These are phyloP conservation scores for Phellopilus nigrolimitatus DNA, from an alignment of 1,284 basidiomycete species.

Conservation along the genomic window DNA sequence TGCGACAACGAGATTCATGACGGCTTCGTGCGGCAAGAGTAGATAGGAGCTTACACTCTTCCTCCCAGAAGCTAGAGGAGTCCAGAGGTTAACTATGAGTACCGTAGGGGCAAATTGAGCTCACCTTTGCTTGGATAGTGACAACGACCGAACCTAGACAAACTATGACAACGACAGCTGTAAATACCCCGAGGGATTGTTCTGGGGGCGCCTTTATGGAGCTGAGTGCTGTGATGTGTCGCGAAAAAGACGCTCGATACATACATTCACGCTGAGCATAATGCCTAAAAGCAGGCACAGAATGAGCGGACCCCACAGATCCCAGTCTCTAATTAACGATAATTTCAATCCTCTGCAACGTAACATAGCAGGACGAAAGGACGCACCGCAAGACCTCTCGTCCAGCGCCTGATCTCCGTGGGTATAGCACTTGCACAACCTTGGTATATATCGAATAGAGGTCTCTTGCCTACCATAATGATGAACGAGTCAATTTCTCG, in stretches of 20 bases:
- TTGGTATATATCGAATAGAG: constrained; percentile 87
- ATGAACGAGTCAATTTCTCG: not conserved
- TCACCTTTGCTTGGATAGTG: constrained; percentile 86
- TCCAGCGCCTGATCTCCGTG: constrained; percentile 63
- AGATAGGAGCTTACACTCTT: constrained; percentile 63
- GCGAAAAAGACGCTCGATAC: constrained; percentile 25
- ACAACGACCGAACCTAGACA: constrained; percentile 86
- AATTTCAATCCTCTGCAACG: not conserved
- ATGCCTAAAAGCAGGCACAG: constrained; percentile 82
- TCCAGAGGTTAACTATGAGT: not conserved
- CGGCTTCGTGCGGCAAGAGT: not conserved
- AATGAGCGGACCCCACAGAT: constrained; percentile 91
- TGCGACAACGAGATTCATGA: constrained; percentile 30
- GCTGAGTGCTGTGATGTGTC: constrained; percentile 10
- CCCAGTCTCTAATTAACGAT: constrained; percentile 73
- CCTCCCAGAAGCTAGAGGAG: constrained; percentile 76
- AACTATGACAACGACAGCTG: constrained; percentile 86
- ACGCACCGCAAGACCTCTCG: constrained; percentile 73
- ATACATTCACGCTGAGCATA: constrained; percentile 83
- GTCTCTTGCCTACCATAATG: constrained; percentile 65
- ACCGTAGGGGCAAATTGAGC: not conserved
- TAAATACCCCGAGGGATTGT: constrained; percentile 87
- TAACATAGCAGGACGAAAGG: not conserved
- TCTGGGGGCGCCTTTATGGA: constrained; percentile 65
- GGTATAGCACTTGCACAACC: constrained; percentile 88